Evolutionary conservation across 2,329 filamentous ascomycete genomes (phyloP), one percentile per base, ranked within the genome.

Genomic region (Aspergillus sp.): DNA sequence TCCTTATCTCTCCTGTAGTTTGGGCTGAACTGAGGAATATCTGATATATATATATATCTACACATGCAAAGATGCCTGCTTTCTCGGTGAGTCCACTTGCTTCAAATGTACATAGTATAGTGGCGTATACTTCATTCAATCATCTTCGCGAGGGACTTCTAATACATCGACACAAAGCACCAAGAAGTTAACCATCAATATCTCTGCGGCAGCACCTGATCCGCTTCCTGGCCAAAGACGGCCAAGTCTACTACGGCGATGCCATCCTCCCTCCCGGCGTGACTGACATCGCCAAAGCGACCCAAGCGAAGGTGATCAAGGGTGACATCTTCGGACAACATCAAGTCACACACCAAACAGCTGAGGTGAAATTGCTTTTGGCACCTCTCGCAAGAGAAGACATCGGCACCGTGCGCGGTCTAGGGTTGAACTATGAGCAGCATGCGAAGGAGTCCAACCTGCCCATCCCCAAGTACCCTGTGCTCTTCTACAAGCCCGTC

Each of bases 401-500:
- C 49, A 78, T 85, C 48, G 75, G 74, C 58, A 86, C 83, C 0
- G 82, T 88, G 43, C 77, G 85, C 47, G 87, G 84, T 54, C 64
- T 88, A 10, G 84, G 84, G 1, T 70, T 88, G 44, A 88, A 88
- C 69, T 88, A 88, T 60, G 82, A 79, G 44, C 75, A 84, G 55
- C 85, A 88, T 60, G 85, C 85, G 6, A 80, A 80, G 59, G 84
- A 88, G 72, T 77, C 83, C 22, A 81, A 80, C 51, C 77, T 88
- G 70, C 77, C 85, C 1, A 75, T 86, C 50, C 86, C 86, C 1
- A 77, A 80, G 59, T 86, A 82, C 54, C 87, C 87, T 0, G 76
- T 89, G 7, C 69, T 90, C 15, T 90, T 90, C 68, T 84, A 82
- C 70, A 88, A 88, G 67, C 85, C 86, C 3, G 64, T 75, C 5